Evolutionary conservation across 768 basidiomycete species (phyloP), one percentile per base, ranked within the genome.

Genomic region (Lyophyllum decastes): DNA sequence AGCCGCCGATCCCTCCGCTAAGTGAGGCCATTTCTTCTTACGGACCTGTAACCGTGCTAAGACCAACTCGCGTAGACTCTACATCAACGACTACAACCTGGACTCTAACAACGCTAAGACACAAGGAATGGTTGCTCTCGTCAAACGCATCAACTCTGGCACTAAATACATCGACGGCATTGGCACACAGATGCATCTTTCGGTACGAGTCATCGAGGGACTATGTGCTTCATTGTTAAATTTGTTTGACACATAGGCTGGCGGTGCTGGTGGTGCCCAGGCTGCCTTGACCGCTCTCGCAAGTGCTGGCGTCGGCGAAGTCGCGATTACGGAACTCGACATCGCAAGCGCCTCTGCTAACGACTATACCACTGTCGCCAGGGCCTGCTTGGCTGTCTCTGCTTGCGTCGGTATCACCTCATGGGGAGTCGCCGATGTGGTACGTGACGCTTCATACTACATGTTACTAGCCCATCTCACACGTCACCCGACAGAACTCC

Each of bases 91-190:
- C 68, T 78, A 72, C 68, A 81, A 80, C 68, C 67, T 81, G 30
- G 81, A 83, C 65, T 79, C 78, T 45, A 75, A 73, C 64, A 81
- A 82, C 61, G 76, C 77, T 38, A 83, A 83, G 59, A 69, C 73
- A 6, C 62, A 68, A 48, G 77, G 76, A 43, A 67, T 76, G 62
- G 73, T 78, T 43, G 65, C 64, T 35, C 68, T 81, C 48, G 74
- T 78, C 38, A 76, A 74, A 52, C 65, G 70, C 33, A 62, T 77
- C 63, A 40, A 41, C 40, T n/a, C 40, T 19, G 79, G 77, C 66
- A 59, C 67, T 16, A 41, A 19, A 10, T 41, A 41, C 40, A 41
- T 41, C n/a, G 40, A 41, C n/a, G 40, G 40, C 6, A 41, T 41
- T 54, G 65, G 64, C 49, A 70, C 69, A 22, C 81, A 82, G 59